Evolutionary conservation across 2,329 filamentous ascomycete genomes (phyloP), one percentile per base, ranked within the genome.

Genomic region (Thermothelomyces thermophilus): DNA sequence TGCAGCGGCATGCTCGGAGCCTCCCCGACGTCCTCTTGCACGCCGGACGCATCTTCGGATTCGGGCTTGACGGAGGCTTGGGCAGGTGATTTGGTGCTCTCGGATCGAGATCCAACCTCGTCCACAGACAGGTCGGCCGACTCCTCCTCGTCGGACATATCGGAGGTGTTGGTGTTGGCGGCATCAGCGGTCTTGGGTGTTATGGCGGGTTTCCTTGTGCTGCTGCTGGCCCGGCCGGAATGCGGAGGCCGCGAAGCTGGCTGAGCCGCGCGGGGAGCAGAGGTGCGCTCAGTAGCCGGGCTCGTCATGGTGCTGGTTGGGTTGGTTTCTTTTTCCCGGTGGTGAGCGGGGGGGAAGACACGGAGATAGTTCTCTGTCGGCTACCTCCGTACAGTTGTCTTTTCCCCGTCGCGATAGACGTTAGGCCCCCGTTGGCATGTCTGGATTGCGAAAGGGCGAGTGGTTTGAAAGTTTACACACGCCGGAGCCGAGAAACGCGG

Each of bases 1-100:
- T 90, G 86, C 52, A 86, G 74, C 13, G 84, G 85, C 58, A 73
- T 69, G 34, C 68, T 70, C n/a, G 71, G 63, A 14, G 43, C 48
- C 22, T 59, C 57, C 8, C 42, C 46, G 7, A 45, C 28, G 9
- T 48, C 37, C 9, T 56, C 54, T 30, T 50, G 52, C 6, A 60
- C 40, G 9, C 51, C 57, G 9, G 51, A 49, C 9, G 45, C 52
- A 56, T 69, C 67, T 52, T 71, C 68, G 54, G 71, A 58, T 48
- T 72, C 69, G 50, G 66, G 64, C 52, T 70, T 46, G 54, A 58
- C 65, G 60, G 54, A 48, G 8, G 22, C 41, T n/a, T 56, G 56
- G 7, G 42, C 44, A n/a, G 51, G 48, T 2, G 74, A 70, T 60
- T 69, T 71, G 50, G 61, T 63, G 63, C 68, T 75, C 53, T 64